Base-by-base conservation (phyloP, 1,284 basidiomycete species). In the Microbotryomycetes sp. region DNA sequence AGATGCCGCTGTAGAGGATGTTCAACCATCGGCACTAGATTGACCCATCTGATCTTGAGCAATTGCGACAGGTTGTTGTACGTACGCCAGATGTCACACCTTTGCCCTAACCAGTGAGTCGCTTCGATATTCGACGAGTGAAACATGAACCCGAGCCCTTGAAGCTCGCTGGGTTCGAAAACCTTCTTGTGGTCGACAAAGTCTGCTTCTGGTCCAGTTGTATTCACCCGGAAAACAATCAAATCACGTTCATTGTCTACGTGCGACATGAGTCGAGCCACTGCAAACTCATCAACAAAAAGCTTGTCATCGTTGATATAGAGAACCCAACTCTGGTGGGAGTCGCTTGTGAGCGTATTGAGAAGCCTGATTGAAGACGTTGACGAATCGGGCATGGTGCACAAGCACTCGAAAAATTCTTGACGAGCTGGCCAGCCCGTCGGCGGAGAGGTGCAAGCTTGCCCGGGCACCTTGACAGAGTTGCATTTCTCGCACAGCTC, bases 1-100 rank as follows among this genome's bases (percentile, higher is more conserved):
- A 67, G 55, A 32, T 67, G 65, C 0, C 60, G 62, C 49, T 62
- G 65, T 3, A 67, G 58, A 1, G 65, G 65, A 6, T 67, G 65
- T 31, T 60, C 56, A n/a, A 64, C 59, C 3, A 46, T 55, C 14
- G 65, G 65, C 12, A 67, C 65, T 26, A 64, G 57, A 55, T 67
- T 62, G 55, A 67, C 42, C 65, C 65, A 67, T 31, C 59, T 64
- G 48, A 67, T 49, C n/a, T 53, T 42, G 4, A 64, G 49, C 15
- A 47, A 53, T 12, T 22, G 23, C 2, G 59, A n/a, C 50, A 68
- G 64, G 3, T 54, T 56, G 4, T n/a, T 55, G 19, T 65, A 56
- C 31, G 64, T 63, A n/a, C 55, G 54, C 61, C 61, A 68, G 9
- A 42, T 53, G 22, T 58, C 60, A 45, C 65, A 69, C 7, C 62